phyloP scores from a whole-genome alignment of 1,284 basidiomycete species.

The Boletellus sp. region DNA sequence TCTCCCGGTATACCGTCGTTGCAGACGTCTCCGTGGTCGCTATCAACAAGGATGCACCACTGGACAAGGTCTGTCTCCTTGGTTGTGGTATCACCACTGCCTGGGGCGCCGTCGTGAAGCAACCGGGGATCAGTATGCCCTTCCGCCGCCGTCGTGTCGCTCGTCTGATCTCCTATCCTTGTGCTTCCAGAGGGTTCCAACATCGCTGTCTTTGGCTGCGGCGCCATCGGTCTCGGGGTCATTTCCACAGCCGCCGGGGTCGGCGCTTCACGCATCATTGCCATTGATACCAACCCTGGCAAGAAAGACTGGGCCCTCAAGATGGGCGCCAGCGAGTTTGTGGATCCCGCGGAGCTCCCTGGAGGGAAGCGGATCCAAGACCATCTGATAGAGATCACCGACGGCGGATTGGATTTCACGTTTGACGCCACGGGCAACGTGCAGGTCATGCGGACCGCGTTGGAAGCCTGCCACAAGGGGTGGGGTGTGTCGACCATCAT shows the following conservation, averaged over 20 bases:
- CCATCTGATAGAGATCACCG: slow-evolving; percentile 87
- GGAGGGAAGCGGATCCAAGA: slow-evolving; percentile 86
- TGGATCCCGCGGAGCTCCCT: slow-evolving; percentile 79
- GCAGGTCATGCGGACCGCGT: slow-evolving; percentile 90
- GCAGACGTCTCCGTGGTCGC: slow-evolving; percentile 96
- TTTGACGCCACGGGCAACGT: slow-evolving; percentile 97
- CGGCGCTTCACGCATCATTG: slow-evolving; percentile 86
- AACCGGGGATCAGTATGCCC: slow-evolving; percentile 69
- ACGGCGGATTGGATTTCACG: slow-evolving; percentile 96
- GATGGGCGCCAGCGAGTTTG: slow-evolving; percentile 96
- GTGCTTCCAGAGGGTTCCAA: slow-evolving; percentile 66
- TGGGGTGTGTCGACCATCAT: slow-evolving; percentile 97
- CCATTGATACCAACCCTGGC: slow-evolving; percentile 84
- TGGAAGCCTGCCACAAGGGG: slow-evolving; percentile 99
- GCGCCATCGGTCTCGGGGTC: slow-evolving; percentile 94
- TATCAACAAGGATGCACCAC: slow-evolving; percentile 80
- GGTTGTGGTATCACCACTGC: slow-evolving; percentile 99
- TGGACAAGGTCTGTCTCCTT: slow-evolving; percentile 92
- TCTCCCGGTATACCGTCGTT: slow-evolving; percentile 99
- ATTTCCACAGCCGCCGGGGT: slow-evolving; percentile 80
- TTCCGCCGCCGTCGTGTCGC: background rate
- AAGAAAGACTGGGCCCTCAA: slow-evolving; percentile 89
- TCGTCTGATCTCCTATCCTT: background rate
- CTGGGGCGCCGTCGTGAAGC: slow-evolving; percentile 84
- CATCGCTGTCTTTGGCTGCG: slow-evolving; percentile 94